Conservation (phyloP, 495 filamentous ascomycete genomes). For the Aspergillus sclerotioniger region DNA sequence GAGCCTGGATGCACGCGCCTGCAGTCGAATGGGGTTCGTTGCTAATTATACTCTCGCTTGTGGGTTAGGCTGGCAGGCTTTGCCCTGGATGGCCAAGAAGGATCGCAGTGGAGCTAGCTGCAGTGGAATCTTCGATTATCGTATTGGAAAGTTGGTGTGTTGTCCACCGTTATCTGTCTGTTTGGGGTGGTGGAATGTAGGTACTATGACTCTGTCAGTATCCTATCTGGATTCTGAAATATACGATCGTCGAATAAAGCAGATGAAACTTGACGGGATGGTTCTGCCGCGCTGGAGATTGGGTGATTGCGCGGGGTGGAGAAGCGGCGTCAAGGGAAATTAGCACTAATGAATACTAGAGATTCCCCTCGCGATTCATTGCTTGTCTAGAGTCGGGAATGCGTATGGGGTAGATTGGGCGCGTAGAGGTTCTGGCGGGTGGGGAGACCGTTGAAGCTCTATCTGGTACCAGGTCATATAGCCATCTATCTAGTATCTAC, state of each 20-base stretch:
- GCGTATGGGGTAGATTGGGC: background rate
- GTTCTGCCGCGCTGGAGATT: background rate
- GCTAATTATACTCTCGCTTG: background rate
- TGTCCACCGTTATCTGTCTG: too few relatives aligned
- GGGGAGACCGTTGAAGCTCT: constrained; percentile 7
- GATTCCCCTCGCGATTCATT: background rate
- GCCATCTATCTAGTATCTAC: too few relatives aligned
- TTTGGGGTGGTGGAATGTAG: too few relatives aligned
- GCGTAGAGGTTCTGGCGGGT: background rate
- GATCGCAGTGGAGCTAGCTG: background rate
- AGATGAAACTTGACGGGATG: constrained; percentile 3
- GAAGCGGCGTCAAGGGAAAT: background rate
- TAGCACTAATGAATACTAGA: background rate
- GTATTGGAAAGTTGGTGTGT: too few relatives aligned
- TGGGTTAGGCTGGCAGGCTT: background rate
- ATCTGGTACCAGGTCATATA: background rate
- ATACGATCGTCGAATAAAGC: background rate
- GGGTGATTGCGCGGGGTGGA: background rate
- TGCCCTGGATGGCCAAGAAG: constrained; percentile 1
- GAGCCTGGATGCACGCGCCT: background rate
- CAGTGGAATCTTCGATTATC: background rate
- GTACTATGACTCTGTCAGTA: background rate
- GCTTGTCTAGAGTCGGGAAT: background rate
- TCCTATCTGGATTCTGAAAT: background rate
- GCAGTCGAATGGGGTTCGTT: background rate